A percentile compares a stretch with the other conserved stretches of the same genome.
Conservation (phyloP, 2,329 filamentous ascomycete species). For the Aureobasidium sp. region DNA sequence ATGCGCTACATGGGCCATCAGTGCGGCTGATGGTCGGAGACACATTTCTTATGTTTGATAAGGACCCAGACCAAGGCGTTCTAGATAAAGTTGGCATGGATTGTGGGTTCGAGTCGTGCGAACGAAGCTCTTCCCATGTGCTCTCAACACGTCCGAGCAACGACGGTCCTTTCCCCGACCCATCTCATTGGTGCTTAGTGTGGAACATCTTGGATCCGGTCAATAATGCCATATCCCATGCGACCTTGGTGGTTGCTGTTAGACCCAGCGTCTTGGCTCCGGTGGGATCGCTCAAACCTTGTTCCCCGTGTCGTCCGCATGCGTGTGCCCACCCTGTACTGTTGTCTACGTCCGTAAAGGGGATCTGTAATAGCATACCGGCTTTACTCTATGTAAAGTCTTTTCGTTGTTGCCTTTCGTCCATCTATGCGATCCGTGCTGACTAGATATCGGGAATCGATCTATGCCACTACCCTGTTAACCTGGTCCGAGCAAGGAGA, state of each 20-base stretch:
- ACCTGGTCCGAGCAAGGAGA: background rate
- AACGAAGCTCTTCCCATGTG: background rate
- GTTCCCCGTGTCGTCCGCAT: constrained; percentile 1
- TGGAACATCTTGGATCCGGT: background rate
- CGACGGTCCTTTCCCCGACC: background rate
- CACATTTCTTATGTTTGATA: background rate
- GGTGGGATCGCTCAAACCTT: constrained; percentile 4
- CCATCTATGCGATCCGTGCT: background rate
- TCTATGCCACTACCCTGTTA: background rate
- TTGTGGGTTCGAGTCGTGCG: background rate
- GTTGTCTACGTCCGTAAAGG: background rate
- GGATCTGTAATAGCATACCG: background rate
- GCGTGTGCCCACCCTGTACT: background rate
- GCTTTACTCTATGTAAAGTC: background rate
- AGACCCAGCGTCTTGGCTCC: constrained; percentile 1
- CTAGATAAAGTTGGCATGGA: background rate
- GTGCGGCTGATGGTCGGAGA: constrained; percentile 5
- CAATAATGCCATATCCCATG: background rate
- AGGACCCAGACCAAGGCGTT: background rate
- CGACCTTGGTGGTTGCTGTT: background rate
- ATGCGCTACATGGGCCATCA: background rate
- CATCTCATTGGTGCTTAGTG: background rate
- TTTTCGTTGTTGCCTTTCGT: background rate
- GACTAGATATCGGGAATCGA: background rate
- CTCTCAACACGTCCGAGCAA: constrained; percentile 8